Evolutionary conservation across 805 yeast genomes (phyloP).

Genomic region (Nakazawaea ambrosiae): DNA sequence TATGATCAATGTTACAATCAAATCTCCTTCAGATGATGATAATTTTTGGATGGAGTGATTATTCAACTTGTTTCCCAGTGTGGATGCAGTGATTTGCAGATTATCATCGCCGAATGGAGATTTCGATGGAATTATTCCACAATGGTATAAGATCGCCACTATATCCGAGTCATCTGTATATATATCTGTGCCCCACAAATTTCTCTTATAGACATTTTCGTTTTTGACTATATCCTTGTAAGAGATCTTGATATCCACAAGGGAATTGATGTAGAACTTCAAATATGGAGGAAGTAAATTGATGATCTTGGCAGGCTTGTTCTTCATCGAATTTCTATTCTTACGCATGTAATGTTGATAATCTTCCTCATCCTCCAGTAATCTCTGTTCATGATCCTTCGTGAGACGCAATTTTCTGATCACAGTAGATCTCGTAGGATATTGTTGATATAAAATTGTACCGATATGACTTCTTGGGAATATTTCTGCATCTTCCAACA

Average conservation of each 20-base stretch:
- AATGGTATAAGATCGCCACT: slow-evolving; percentile 64
- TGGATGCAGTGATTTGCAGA: background rate
- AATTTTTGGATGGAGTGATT: slow-evolving; percentile 24
- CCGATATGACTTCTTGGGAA: slow-evolving; percentile 46
- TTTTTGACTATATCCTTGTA: slow-evolving; percentile 31
- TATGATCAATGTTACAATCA: slow-evolving; percentile 50
- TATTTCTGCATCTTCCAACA: slow-evolving; percentile 28
- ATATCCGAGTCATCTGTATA: slow-evolving; percentile 94
- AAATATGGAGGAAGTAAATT: slow-evolving; percentile 24
- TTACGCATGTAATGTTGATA: slow-evolving; percentile 8
- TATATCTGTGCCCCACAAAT: slow-evolving; percentile 86
- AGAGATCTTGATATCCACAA: slow-evolving; percentile 53
- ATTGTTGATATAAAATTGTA: slow-evolving; percentile 48
- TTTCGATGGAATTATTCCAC: slow-evolving; percentile 50
- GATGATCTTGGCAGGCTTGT: slow-evolving; percentile 23
- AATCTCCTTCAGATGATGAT: slow-evolving; percentile 31
- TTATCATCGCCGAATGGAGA: slow-evolving; percentile 16
- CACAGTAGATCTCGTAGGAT: slow-evolving; percentile 39
- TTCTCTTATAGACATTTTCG: slow-evolving; percentile 39
- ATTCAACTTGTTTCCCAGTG: slow-evolving; percentile 32
- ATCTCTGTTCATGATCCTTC: slow-evolving; percentile 15
- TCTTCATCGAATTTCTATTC: slow-evolving; percentile 17
- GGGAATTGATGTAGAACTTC: slow-evolving; percentile 33
- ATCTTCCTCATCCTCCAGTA: slow-evolving; percentile 12
- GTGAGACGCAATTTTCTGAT: slow-evolving; percentile 15